Percentiles rank a stretch among this genome's conserved stretches.
These are phyloP conservation scores for Trichoderma asperellum DNA, from an alignment of 2,329 filamentous ascomycete species.

Conservation along the genomic window DNA sequence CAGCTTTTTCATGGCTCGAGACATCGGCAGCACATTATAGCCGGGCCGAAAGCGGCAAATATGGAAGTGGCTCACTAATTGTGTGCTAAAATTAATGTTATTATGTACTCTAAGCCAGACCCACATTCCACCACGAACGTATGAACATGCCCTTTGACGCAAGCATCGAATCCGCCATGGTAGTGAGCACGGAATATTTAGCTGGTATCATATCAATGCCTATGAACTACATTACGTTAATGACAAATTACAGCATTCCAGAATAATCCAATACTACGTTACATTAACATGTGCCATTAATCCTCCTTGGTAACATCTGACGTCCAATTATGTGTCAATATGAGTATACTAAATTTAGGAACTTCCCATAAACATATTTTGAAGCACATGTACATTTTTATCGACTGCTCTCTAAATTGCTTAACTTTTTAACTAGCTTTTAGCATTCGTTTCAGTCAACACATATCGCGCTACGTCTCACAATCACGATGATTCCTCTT, in stretches of 20 bases:
- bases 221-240: background rate
- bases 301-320: background rate
- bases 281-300: background rate
- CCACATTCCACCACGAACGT: background rate
- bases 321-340: background rate
- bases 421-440: background rate
- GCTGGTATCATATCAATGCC: background rate
- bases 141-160: background rate
- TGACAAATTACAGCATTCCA: background rate
- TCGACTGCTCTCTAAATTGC: too few species aligned
- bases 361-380: too few species aligned
- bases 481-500: background rate
- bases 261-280: background rate
- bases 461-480: background rate
- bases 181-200: background rate
- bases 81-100: background rate
- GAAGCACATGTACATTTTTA: background rate
- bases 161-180: background rate
- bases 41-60: background rate
- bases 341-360: background rate
- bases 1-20: background rate
- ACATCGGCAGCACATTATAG: background rate
- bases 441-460: background rate
- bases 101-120: background rate
- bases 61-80: background rate